Conservation (phyloP, 2,329 filamentous ascomycete genomes). For the Colletotrichum chrysophilum region DNA sequence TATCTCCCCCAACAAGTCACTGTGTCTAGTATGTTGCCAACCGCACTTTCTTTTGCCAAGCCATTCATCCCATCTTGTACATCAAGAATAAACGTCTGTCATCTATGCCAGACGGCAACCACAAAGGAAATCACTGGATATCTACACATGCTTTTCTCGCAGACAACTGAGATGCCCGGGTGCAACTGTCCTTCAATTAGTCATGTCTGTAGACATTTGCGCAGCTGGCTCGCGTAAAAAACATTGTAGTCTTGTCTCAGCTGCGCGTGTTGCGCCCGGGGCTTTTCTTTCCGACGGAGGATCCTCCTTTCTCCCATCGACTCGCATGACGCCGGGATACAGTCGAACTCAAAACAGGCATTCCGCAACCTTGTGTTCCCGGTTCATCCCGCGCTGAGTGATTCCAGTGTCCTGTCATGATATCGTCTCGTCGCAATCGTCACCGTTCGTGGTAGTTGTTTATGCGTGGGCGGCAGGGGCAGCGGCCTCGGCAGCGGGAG, state of each 20-base stretch:
- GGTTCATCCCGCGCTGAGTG: background rate
- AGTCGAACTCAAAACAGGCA: constrained; percentile 1
- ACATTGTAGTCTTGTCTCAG: background rate
- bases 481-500: background rate
- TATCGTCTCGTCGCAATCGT: background rate
- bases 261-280: background rate
- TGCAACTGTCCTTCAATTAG: constrained; percentile 5
- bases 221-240: background rate
- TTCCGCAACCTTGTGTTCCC: background rate
- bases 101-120: background rate
- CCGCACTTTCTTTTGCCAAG: background rate
- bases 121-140: background rate
- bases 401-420: background rate
- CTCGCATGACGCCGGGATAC: background rate
- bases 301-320: background rate
- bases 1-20: background rate
- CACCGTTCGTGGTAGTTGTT: background rate
- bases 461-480: background rate
- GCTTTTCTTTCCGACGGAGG: background rate
- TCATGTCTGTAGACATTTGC: background rate
- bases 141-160: background rate
- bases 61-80: background rate
- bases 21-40: background rate
- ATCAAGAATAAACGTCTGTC: background rate
- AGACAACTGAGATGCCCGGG: background rate